Evolutionary conservation across 2,329 filamentous ascomycete genomes (phyloP).

Genomic region (Botrytis hyacinthi): DNA sequence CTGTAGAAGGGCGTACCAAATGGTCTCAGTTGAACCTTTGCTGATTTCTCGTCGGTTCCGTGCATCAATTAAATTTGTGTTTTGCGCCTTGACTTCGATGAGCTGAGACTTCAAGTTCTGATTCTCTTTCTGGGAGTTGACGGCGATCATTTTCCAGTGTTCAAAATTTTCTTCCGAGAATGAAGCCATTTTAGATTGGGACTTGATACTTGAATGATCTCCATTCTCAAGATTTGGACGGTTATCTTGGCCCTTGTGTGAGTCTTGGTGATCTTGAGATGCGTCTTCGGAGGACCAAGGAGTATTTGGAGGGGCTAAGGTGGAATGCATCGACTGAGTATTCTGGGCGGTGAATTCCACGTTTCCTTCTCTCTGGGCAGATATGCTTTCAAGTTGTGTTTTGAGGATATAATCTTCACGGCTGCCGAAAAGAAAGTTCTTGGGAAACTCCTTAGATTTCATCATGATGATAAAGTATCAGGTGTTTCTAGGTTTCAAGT

Average conservation of each 20-base stretch:
- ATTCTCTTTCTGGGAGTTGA: neutral
- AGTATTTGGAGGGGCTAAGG: neutral
- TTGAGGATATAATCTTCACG: conserved; percentile 4
- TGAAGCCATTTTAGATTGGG: neutral
- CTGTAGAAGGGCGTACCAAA: neutral
- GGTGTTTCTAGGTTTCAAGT: neutral
- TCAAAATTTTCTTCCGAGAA: neutral
- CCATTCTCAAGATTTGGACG: neutral
- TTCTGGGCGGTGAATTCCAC: neutral
- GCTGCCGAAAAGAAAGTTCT: neutral
- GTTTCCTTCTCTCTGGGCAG: neutral
- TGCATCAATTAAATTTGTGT: conserved; percentile 12
- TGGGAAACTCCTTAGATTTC: neutral
- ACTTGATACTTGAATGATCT: neutral
- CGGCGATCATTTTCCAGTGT: neutral
- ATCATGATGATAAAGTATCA: neutral
- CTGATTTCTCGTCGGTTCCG: neutral
- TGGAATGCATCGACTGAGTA: neutral
- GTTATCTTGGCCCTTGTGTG: neutral
- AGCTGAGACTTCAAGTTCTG: neutral
- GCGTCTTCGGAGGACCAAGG: neutral
- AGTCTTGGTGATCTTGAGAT: neutral
- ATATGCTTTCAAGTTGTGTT: neutral
- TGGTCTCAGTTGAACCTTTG: neutral
- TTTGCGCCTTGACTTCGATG: neutral